Conservation (phyloP, 176 grass and related monocot genomes). For the Raddia distichophylla region DNA sequence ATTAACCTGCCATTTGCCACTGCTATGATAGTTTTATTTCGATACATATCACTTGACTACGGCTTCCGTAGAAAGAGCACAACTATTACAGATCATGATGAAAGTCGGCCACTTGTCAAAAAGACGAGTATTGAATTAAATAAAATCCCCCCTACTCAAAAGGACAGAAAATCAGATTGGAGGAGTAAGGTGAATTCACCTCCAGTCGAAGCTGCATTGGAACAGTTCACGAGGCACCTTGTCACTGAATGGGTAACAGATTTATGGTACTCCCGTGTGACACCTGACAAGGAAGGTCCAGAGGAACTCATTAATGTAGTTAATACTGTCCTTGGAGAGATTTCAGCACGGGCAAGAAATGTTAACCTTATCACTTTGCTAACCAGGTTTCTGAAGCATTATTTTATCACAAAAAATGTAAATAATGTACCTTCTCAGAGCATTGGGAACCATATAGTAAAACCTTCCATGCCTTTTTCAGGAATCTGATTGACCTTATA, state of each 20-base stretch:
- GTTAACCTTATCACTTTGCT: slow-evolving; percentile 86
- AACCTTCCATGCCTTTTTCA: slow-evolving; percentile 45
- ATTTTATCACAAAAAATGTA: slow-evolving; percentile 23
- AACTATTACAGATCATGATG: slow-evolving; percentile 13
- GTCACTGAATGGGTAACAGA: slow-evolving; percentile 90
- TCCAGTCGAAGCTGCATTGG: slow-evolving; percentile 82
- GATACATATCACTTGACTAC: slow-evolving; percentile 83
- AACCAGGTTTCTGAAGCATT: slow-evolving; percentile 61
- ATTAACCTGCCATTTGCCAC: slow-evolving; percentile 84
- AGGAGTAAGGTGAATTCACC: slow-evolving; percentile 87
- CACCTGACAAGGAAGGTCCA: slow-evolving; percentile 86
- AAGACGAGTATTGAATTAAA: slow-evolving; percentile 54
- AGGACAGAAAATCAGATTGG: slow-evolving; percentile 59
- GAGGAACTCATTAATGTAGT: slow-evolving; percentile 72
- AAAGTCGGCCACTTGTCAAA: slow-evolving; percentile 37
- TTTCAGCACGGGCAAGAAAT: slow-evolving; percentile 77
- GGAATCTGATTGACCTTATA: slow-evolving; percentile 80
- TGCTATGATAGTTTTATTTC: slow-evolving; percentile 68
- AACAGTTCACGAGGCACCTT: slow-evolving; percentile 87
- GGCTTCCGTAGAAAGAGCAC: slow-evolving; percentile 74
- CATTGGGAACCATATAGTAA: slow-evolving; percentile 1
- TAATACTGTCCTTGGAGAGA: slow-evolving; percentile 75
- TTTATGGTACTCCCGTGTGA: slow-evolving; percentile 96
- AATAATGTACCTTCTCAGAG: slow-evolving; percentile 10
- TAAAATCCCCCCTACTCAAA: slow-evolving; percentile 42